Percentiles rank a stretch among this genome's conserved stretches.
phyloP scores from a whole-genome alignment of 306 rosid species.

The Herpetospermum pedunculosum region DNA sequence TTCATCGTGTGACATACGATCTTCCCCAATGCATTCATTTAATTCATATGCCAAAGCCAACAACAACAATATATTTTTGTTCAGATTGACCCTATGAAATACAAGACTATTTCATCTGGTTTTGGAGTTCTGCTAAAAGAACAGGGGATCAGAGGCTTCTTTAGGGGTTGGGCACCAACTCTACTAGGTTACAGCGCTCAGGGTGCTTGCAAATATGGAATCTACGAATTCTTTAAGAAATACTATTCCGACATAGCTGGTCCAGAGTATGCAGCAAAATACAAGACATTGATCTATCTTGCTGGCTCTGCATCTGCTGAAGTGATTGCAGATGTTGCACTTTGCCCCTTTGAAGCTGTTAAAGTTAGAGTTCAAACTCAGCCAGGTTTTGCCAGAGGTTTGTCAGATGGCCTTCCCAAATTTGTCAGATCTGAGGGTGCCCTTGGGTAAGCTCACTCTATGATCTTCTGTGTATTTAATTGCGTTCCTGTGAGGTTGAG shows the following conservation, averaged over 20 bases:
- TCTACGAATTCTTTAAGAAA: slow-evolving; percentile 92
- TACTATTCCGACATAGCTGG: slow-evolving; percentile 93
- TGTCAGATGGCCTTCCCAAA: slow-evolving; percentile 83
- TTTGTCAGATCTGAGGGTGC: slow-evolving; percentile 81
- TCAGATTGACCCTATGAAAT: slow-evolving; percentile 89
- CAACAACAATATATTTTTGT: background rate
- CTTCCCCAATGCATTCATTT: background rate
- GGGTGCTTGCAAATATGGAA: slow-evolving; percentile 97
- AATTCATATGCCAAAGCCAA: background rate
- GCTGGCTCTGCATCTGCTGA: slow-evolving; percentile 99
- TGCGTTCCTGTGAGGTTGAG: background rate
- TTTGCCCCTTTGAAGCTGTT: slow-evolving; percentile 95
- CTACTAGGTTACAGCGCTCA: slow-evolving; percentile 96
- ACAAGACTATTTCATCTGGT: slow-evolving; percentile 77
- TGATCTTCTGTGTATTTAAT: background rate
- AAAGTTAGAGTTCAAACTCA: slow-evolving; percentile 97
- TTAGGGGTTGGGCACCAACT: slow-evolving; percentile 98
- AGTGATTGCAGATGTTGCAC: slow-evolving; percentile 86
- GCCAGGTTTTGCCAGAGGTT: slow-evolving; percentile 92
- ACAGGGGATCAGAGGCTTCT: slow-evolving; percentile 83
- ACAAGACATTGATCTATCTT: slow-evolving; percentile 96
- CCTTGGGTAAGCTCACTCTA: slow-evolving; percentile 46
- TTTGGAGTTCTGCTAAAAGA: slow-evolving; percentile 85
- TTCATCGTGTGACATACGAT: background rate
- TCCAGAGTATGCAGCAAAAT: slow-evolving; percentile 84